Base-by-base conservation (phyloP, 352 stramenopile species). In the Globisporangium abappressorium region DNA sequence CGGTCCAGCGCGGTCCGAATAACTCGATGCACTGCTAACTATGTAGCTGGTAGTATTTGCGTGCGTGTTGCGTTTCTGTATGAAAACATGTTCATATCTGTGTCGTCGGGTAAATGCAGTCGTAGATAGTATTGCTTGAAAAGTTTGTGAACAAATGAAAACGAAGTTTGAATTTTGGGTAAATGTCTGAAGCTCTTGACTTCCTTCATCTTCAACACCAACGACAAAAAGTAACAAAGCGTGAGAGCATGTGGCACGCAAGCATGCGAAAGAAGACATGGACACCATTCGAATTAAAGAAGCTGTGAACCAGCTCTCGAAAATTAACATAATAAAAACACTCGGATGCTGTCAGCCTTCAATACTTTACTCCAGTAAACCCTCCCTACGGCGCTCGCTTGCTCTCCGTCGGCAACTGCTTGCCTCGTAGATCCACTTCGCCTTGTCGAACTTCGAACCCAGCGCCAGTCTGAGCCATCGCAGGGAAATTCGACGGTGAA, bases 21-120 rank as follows among this genome's bases (percentile, higher is more conserved):
- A 62, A 68, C 53, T 66, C 61, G 47, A 66, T 66, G 61, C 61
- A 66, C 61, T 66, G 61, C 30, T 66, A 24, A 66, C 12, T 12
- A 20, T 24, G 18, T 49, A 18, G 41, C 41, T n/a, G 41, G 4
- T n/a, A 20, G 38, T 14, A 8, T 5, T 49, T 22, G 41, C 41
- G 28, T 33, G 28, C 28, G 28, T 33, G 28, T 33, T 33, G 28
- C 28, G 2, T 33, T 33, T 33, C 28, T 33, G 28, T 33, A 33
- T 33, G 28, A 33, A 33, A 33, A 33, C 28, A 33, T 33, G 28
- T 33, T 33, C 28, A 33, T 33, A 33, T 33, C 47, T 55, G 47
- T 55, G n/a, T 15, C 7, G 47, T 55, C 47, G n/a, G 28, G 47
- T 55, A n/a, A 55, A 12, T 55, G 47, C 47, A 43, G 12, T 43